Evolutionary conservation across 495 filamentous ascomycete species (phyloP).

Genomic region (Staphylotrichum tortipilum): DNA sequence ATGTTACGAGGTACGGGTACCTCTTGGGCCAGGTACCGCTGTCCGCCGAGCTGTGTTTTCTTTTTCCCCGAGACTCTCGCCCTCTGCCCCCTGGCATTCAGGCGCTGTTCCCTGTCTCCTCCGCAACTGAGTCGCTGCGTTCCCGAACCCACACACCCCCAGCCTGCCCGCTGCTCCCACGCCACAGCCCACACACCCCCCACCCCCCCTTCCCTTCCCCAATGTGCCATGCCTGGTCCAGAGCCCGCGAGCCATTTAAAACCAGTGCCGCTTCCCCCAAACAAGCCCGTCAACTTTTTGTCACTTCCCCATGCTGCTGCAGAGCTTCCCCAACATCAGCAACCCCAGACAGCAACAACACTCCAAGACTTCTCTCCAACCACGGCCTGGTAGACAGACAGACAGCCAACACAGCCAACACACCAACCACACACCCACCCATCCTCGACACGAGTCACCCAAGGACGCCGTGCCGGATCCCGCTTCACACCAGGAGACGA

Average conservation of each 20-base stretch:
- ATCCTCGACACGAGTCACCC: neutral
- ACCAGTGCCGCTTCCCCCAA: constrained; percentile 29
- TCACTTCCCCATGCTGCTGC: constrained; percentile 27
- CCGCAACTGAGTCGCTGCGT: constrained; percentile 25
- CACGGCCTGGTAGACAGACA: neutral
- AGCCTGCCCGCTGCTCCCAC: constrained; percentile 5
- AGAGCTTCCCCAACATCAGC: constrained; percentile 21
- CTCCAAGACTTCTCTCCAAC: neutral
- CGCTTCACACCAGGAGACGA: neutral
- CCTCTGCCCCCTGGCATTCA: constrained; percentile 17
- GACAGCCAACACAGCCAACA: neutral
- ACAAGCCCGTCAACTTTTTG: constrained; percentile 19
- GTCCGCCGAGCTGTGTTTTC: constrained; percentile 6
- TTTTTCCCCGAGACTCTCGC: constrained; percentile 18
- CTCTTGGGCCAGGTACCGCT: constrained; percentile 13
- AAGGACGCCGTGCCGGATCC: neutral
- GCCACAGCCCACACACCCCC: constrained; percentile 12
- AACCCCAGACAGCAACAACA: constrained; percentile 13
- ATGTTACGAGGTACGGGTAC: constrained; percentile 14
- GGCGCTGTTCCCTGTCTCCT: constrained; percentile 13
- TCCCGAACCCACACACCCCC: constrained; percentile 9
- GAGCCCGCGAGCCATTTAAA: constrained; percentile 30
- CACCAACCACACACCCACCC: neutral
- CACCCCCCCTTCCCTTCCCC: no score
- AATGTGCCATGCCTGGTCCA: constrained; percentile 17